Evolutionary conservation across 495 filamentous ascomycete genomes (phyloP), one percentile per base, ranked within the genome.

Genomic region (Chaetomidium leptoderma): DNA sequence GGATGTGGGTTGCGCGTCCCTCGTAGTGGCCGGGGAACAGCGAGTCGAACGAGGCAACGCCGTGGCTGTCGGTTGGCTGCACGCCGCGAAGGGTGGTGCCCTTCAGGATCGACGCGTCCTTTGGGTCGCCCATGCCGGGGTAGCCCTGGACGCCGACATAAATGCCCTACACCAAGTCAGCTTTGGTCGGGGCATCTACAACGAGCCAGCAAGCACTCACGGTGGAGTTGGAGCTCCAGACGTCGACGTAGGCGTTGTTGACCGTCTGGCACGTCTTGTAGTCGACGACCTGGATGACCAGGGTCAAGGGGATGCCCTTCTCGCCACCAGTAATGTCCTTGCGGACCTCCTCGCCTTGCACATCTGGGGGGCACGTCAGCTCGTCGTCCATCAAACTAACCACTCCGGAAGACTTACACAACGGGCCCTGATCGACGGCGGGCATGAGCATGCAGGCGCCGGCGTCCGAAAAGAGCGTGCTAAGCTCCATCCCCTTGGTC

Each of bases 231-330:
- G 69, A 73, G 58, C 69, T 79, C 83, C 84, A 86, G 53, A 84
- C 68, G 54, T 88, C 86, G 36, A 85, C 72, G 58, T 78, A 87
- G 53, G 81, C 73, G 57, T 81, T 73, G 2, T 78, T 71, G 4
- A 86, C 72, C 1, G 80, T 75, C 50, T 84, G 64, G 73, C 82
- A 87, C 53, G 78, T 83, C 58, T 78, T 78, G 63, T 72, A 76
- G 67, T 86, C 80, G 57, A 86, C 76, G 19, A 86, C 66, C 62
- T 85, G 82, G 65, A 86, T 77, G 59, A 83, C 83, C 47, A 86
- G 71, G 35, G 78, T 81, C 47, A 85, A 70, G 35, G 78, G 74
- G 50, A 86, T 75, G 53, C 85, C 84, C 14, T 58, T 60, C 63
- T 86, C 74, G n/a, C 68, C 72, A 40, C 83, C 78, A 16, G 72